These are phyloP conservation scores for Eucalyptus sp. DNA, from an alignment of 345 rosid species.

Conservation along the genomic window DNA sequence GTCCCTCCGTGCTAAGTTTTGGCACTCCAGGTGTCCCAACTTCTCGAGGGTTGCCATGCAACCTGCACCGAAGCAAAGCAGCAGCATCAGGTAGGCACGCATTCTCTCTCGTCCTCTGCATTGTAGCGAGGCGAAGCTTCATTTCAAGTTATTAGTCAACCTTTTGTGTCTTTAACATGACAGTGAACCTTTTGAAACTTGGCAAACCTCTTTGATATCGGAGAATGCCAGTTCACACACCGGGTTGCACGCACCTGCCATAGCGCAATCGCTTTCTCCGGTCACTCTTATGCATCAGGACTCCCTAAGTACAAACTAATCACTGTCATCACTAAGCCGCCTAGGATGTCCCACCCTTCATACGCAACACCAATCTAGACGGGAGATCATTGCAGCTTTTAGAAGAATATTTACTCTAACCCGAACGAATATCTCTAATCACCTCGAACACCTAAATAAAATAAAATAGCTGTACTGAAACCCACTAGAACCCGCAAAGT, in stretches of 20 bases:
- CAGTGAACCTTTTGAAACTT: not conserved
- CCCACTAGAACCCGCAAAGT: not conserved
- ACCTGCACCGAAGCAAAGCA: constrained; percentile 33
- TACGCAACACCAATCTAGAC: no score
- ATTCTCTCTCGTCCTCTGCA: not conserved
- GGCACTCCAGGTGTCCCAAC: constrained; percentile 1
- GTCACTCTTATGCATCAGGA: not conserved
- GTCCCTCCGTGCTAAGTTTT: no score
- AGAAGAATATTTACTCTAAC: no score
- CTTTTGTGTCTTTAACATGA: not conserved
- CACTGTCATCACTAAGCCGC: no score
- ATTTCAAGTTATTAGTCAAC: not conserved
- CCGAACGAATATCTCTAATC: not conserved
- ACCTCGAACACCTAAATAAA: not conserved
- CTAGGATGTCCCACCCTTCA: no score
- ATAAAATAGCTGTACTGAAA: no score
- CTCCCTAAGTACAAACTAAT: not conserved
- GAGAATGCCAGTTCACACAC: not conserved
- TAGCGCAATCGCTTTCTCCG: not conserved
- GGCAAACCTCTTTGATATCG: not conserved
- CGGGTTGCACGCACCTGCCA: not conserved
- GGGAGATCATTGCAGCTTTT: no score
- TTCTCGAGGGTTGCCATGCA: constrained; percentile 98
- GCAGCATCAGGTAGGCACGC: not conserved
- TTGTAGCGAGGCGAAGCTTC: not conserved